Conservation (phyloP, 352 stramenopile species). For the Elongisporangium senticosum region DNA sequence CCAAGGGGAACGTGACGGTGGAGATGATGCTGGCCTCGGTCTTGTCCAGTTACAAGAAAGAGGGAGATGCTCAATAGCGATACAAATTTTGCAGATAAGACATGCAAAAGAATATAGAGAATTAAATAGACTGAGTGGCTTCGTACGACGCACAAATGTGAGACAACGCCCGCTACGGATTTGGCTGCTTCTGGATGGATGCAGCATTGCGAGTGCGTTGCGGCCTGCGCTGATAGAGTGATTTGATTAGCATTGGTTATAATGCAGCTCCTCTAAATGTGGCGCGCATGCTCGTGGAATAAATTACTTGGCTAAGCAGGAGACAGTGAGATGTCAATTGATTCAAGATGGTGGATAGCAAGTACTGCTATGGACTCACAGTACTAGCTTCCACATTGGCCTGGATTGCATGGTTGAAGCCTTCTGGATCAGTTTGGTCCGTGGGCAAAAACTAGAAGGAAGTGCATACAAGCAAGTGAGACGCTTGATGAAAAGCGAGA, state of each 20-base stretch:
- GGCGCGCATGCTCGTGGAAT: neutral
- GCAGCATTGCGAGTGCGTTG: neutral
- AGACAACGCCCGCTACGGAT: no score
- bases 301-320: neutral
- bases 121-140: constrained; percentile 5
- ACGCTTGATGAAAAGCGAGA: neutral
- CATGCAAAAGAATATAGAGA: constrained; percentile 5
- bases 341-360: no score
- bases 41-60: constrained; percentile 69
- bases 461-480: neutral
- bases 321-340: neutral
- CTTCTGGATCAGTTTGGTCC: neutral
- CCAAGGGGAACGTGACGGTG: constrained; percentile 42
- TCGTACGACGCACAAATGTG: neutral
- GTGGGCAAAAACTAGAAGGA: neutral
- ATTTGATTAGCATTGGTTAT: neutral
- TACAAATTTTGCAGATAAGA: constrained; percentile 5
- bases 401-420: no score
- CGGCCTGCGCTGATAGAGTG: neutral
- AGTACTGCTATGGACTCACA: no score
- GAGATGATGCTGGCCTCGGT: constrained; percentile 81
- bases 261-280: neutral
- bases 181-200: neutral
- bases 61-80: constrained; percentile 6
- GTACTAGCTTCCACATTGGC: neutral